A percentile compares a stretch with the other conserved stretches of the same genome.
phyloP scores from a whole-genome alignment of 1,139 yeast species.

The Yamadazyma aaseri region DNA sequence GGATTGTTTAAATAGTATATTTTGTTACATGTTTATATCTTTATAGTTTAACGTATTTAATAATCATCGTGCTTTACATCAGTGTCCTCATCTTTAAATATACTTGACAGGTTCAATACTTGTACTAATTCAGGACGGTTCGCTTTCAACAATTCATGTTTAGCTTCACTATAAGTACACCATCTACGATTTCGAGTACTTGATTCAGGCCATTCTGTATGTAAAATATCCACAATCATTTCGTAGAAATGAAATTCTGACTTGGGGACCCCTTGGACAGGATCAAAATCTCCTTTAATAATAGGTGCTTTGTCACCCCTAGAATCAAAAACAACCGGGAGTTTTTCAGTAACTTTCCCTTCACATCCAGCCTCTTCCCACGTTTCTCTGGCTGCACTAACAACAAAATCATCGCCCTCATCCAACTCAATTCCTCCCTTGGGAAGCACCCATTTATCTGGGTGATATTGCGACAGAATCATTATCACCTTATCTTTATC shows the following conservation, averaged over 20 bases:
- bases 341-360: constrained; percentile 52
- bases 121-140: constrained; percentile 68
- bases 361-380: constrained; percentile 98
- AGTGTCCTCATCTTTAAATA: constrained; percentile 31
- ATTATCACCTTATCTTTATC: constrained; percentile 63
- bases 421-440: constrained; percentile 95
- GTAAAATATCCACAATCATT: constrained; percentile 56
- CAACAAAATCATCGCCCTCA: constrained; percentile 56
- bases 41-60: not conserved
- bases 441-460: constrained; percentile 80
- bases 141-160: constrained; percentile 55
- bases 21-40: not conserved
- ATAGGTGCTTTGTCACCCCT: constrained; percentile 64
- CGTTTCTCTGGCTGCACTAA: constrained; percentile 79
- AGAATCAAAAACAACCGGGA: constrained; percentile 69
- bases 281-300: constrained; percentile 41
- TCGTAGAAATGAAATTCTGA: constrained; percentile 86
- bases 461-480: constrained; percentile 70
- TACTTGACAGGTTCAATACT: constrained; percentile 59
- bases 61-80: constrained; percentile 6
- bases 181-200: constrained; percentile 62
- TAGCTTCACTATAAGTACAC: constrained; percentile 76
- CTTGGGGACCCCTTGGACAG: constrained; percentile 50
- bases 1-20: constrained; percentile 54
- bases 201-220: constrained; percentile 73